Evolutionary conservation across 2,329 filamentous ascomycete species (phyloP).

Genomic region (Didymosphaeria variabile): DNA sequence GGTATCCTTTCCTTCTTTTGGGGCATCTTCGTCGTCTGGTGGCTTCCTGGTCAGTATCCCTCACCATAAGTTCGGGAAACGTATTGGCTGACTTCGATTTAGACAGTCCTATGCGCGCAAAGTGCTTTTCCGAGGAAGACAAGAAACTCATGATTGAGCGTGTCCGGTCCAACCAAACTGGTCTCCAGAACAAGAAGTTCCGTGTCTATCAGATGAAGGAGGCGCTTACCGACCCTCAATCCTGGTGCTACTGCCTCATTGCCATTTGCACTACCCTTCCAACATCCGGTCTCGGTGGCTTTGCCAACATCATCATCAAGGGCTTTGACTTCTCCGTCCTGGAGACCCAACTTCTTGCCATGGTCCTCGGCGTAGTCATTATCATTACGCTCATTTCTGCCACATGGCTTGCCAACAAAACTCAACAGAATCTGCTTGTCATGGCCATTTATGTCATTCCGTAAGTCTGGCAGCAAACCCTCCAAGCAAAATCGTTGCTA

Average conservation of each 20-base stretch:
- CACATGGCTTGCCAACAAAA: slow-evolving; percentile 73
- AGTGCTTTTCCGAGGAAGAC: slow-evolving; percentile 72
- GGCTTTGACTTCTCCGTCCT: slow-evolving; percentile 70
- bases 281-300: slow-evolving; percentile 70
- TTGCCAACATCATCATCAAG: slow-evolving; percentile 78
- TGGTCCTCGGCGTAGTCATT: slow-evolving; percentile 79
- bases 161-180: slow-evolving; percentile 57
- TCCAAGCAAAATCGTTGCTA: slow-evolving; percentile 11
- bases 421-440: slow-evolving; percentile 71
- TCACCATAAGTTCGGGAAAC: neutral
- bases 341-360: slow-evolving; percentile 76
- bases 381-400: slow-evolving; percentile 74
- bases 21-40: slow-evolving; percentile 64
- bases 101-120: slow-evolving; percentile 75
- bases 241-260: slow-evolving; percentile 65
- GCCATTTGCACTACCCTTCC: slow-evolving; percentile 77
- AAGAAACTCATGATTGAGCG: slow-evolving; percentile 65
- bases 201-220: slow-evolving; percentile 64
- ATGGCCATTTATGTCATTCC: slow-evolving; percentile 74
- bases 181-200: slow-evolving; percentile 60
- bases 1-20: slow-evolving; percentile 71
- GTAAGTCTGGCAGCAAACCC: slow-evolving; percentile 53
- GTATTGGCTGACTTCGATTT: slow-evolving; percentile 3
- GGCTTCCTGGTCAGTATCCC: slow-evolving; percentile 37
- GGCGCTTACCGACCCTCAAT: slow-evolving; percentile 70